These are phyloP conservation scores for Fusarium miscanthi DNA, from an alignment of 2,329 filamentous ascomycete species.

Conservation along the genomic window DNA sequence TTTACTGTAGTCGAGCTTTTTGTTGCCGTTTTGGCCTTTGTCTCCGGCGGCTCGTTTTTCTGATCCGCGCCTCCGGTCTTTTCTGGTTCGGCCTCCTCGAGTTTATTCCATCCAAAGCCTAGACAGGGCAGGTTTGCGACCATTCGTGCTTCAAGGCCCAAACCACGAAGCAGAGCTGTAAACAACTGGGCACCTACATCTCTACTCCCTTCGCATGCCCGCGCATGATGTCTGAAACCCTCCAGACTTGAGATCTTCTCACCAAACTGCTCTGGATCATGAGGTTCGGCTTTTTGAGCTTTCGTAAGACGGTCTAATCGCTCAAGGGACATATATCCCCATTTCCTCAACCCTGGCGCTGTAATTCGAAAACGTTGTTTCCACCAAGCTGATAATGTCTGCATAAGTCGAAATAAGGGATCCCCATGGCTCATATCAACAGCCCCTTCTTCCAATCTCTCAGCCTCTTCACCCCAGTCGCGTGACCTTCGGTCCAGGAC, in stretches of 20 bases:
- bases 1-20: neutral
- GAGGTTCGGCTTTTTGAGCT: constrained; percentile 71
- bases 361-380: constrained; percentile 83
- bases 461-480: constrained; percentile 79
- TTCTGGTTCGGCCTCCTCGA: constrained; percentile 76
- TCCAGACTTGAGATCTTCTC: constrained; percentile 76
- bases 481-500: constrained; percentile 49
- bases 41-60: neutral
- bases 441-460: constrained; percentile 74
- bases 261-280: constrained; percentile 75
- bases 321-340: constrained; percentile 85
- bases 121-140: constrained; percentile 86
- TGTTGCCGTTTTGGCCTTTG: constrained; percentile 11
- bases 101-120: constrained; percentile 91
- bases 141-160: constrained; percentile 86
- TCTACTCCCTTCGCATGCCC: constrained; percentile 79
- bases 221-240: constrained; percentile 76
- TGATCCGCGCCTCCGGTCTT: constrained; percentile 47
- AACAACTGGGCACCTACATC: constrained; percentile 93
- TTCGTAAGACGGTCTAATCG: constrained; percentile 79
- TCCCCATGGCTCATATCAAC: constrained; percentile 86
- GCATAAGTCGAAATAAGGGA: constrained; percentile 80
- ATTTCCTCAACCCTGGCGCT: constrained; percentile 84
- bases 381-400: constrained; percentile 86
- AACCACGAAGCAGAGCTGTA: constrained; percentile 81